phyloP scores from a whole-genome alignment of 75 land plant genomes.

The Sequoia sempervirens region DNA sequence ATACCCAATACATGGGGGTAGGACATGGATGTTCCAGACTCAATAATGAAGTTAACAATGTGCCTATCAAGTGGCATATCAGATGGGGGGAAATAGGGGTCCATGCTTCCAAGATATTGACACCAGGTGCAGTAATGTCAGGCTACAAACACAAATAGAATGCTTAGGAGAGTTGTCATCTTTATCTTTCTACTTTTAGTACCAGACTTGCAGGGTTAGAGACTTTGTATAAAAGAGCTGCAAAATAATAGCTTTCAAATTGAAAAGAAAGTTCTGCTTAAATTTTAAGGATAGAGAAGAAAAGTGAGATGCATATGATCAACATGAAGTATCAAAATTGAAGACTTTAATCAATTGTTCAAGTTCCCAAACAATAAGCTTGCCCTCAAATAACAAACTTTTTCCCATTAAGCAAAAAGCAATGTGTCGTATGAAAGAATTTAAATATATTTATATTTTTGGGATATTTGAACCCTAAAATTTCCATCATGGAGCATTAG shows the following conservation, averaged over 20 bases:
- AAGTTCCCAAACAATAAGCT: not conserved
- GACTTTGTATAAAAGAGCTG: not conserved
- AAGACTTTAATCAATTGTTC: not conserved
- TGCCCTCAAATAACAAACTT: not conserved
- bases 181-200: not conserved
- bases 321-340: not conserved
- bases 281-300: not conserved
- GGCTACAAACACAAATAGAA: slow-evolving; percentile 10
- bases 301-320: not conserved
- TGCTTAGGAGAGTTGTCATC: not conserved
- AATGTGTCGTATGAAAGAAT: not conserved
- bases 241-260: not conserved
- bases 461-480: not conserved
- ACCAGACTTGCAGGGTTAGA: not conserved
- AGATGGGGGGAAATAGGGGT: slow-evolving; percentile 11
- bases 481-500: not conserved
- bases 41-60: slow-evolving; percentile 10
- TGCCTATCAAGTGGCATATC: slow-evolving; percentile 1
- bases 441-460: not conserved
- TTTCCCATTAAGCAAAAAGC: not conserved
- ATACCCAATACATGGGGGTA: slow-evolving; percentile 17
- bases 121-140: slow-evolving; percentile 12
- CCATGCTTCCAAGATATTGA: slow-evolving; percentile 11
- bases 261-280: not conserved
- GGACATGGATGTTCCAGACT: slow-evolving; percentile 17